Evolutionary conservation across 768 basidiomycete genomes (phyloP), one percentile per base, ranked within the genome.

Genomic region (Podaxis sp.): DNA sequence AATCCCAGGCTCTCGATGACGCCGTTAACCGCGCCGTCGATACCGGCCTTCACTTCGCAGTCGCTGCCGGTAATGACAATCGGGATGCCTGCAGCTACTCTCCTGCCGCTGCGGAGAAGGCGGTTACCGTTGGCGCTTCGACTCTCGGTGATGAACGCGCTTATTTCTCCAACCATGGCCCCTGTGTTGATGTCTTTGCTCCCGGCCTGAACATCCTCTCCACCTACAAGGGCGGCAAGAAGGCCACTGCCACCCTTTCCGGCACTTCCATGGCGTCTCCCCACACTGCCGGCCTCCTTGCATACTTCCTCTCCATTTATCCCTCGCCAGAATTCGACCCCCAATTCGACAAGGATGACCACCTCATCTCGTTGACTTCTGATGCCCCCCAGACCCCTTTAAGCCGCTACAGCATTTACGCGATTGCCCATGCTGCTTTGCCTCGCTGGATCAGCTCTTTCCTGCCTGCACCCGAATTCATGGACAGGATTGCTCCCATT

Each of bases 191-290:
- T 68, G 82, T 98, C 65, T 96, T 97, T 68, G 96, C 85, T 36
- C 96, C 96, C 55, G 93, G 91, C 64, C 77, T 96, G 65, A 94
- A 94, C 80, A 96, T 98, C 72, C 79, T 90, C 2, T 96, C 92
- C 40, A 96, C 93, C 58, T 97, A 86, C 80, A 93, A 82, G 63
- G 87, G 87, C 36, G 82, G 84, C 63, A 73, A 72, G 63, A 71
- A 65, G 4, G 84, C 91, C n/a, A 80, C 80, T 54, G 85, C 87
- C 68, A 91, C 88, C 8, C 85, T 97, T 67, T 94, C 92, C 0
- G 94, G 94, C 47, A 95, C 94, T 7, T 94, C 91, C 15, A 97
- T 97, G 94, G 95, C 96, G 13, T 92, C 92, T 6, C 96, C 96
- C 51, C 95, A 96, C 77, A 87, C 85, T 47, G 91, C 92, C 61